Base-by-base conservation (phyloP, 768 basidiomycete species). In the Boletus tylopilopsis region DNA sequence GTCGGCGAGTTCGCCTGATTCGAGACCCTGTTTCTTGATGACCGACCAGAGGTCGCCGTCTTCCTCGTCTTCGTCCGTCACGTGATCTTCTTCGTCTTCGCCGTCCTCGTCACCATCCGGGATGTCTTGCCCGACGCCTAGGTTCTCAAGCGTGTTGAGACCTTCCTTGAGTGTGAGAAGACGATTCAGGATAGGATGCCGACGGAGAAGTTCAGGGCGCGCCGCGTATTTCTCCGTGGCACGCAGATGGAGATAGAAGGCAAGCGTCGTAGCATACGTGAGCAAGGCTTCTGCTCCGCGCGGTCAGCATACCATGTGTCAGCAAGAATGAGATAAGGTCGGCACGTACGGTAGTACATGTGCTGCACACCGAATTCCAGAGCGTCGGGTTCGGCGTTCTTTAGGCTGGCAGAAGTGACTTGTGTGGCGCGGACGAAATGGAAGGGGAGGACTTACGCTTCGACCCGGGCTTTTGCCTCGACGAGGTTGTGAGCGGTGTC, bases 211-310 rank as follows among this genome's bases (percentile, higher is more conserved):
- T 51, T 80, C 76, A 10, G 80, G 86, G 30, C 74, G 77, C 47
- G 75, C 73, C 7, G 78, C 73, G 63, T 84, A 82, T 68, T 86
- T 80, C 52, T 79, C 74, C 34, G 77, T 78, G 21, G 87, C 75
- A 16, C 89, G 82, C n/a, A 98, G 76, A 66, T 94, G 83, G 34
- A 98, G 73, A 71, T 95, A 97, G 71, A 94, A 97, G 1, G 94
- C 89, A 38, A 98, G 83, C 2, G 84, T 85, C 1, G 93, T 90
- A 18, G 90, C 78, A 63, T 98, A 98, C 9, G 94, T 91, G 32
- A 96, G 72, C 2, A 95, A 74, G 1, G 93, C 80, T 75, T 98
- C 94, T 97, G 66, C 24, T 54, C 45, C 16, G 21, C 32, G 33
- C 36, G 25, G 35, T 47, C 23, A 51, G 46, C 24, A 42, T 18